Percentiles rank a stretch among this genome's conserved stretches.
These are phyloP conservation scores for Pouteria glomerata DNA, from an alignment of 148 eudicot species.

Conservation along the genomic window DNA sequence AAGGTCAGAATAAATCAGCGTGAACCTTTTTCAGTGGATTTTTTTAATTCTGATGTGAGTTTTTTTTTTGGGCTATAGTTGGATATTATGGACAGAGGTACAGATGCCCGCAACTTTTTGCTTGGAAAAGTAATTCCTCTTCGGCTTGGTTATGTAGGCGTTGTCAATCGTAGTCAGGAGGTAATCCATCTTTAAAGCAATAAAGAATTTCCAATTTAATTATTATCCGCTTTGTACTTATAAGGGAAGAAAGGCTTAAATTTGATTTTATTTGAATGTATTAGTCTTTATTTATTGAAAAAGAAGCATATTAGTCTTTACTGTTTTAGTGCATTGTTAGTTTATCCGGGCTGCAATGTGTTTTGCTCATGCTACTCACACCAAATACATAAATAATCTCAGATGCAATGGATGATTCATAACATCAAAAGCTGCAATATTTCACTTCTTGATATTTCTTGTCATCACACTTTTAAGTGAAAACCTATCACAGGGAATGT, in stretches of 20 bases:
- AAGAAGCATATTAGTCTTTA: too few species aligned
- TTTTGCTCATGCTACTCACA: neutral
- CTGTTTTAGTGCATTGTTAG: too few species aligned
- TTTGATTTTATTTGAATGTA: neutral
- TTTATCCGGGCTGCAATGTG: too few species aligned
- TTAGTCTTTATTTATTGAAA: too few species aligned
- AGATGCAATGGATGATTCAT: neutral
- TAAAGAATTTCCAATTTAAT: neutral
- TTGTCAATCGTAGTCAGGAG: constrained; percentile 96
- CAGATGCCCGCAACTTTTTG: constrained; percentile 90
- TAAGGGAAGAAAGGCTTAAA: neutral
- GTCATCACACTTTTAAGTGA: neutral
- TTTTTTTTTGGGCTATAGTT: constrained; percentile 41
- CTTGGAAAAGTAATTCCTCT: constrained; percentile 91
- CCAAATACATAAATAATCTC: neutral
- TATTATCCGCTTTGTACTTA: neutral
- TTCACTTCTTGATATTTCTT: neutral
- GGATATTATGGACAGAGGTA: constrained; percentile 95
- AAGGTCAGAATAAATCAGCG: constrained; percentile 44
- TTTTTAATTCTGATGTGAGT: neutral
- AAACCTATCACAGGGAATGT: too few species aligned
- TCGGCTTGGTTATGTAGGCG: constrained; percentile 88
- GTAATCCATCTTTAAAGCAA: constrained; percentile 25
- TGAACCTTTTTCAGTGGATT: neutral
- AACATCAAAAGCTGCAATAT: neutral